phyloP scores from a whole-genome alignment of 2,329 filamentous ascomycete species.

The Nemania sp. region DNA sequence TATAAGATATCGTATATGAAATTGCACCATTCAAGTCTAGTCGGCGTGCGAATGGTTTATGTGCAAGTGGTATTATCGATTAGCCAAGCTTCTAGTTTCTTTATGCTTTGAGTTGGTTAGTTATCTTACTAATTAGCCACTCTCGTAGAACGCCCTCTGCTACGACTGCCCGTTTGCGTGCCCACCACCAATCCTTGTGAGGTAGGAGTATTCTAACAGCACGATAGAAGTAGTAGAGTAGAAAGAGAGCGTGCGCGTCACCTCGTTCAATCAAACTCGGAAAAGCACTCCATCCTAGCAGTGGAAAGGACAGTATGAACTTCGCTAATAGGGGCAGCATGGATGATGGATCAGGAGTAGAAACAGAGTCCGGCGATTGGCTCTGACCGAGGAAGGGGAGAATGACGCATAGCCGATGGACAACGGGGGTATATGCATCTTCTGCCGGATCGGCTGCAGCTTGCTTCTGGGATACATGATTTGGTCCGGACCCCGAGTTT shows the following conservation, averaged over 20 bases:
- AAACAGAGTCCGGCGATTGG: neutral
- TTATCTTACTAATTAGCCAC: constrained; percentile 5
- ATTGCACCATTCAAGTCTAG: neutral
- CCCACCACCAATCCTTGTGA: constrained; percentile 27
- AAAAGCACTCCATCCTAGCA: constrained; percentile 29
- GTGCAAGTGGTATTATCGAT: neutral
- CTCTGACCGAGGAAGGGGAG: constrained; percentile 9
- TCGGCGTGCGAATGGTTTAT: neutral
- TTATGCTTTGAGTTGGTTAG: neutral
- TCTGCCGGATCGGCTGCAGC: constrained; percentile 5
- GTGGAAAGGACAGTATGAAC: constrained; percentile 27
- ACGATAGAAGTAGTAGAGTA: constrained; percentile 34
- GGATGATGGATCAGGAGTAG: neutral
- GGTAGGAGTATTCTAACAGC: constrained; percentile 22
- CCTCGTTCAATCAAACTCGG: constrained; percentile 26
- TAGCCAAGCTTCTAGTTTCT: neutral
- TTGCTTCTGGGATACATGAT: neutral
- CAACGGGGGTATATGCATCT: constrained; percentile 15
- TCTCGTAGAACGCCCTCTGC: constrained; percentile 21
- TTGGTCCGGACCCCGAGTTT: neutral
- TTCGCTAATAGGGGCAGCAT: constrained; percentile 3
- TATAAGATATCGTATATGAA: neutral
- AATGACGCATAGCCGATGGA: constrained; percentile 14
- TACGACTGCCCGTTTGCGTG: constrained; percentile 22
- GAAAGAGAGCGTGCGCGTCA: constrained; percentile 28